Conservation (phyloP, 1,284 basidiomycete species). For the Rhodotorula sp. region DNA sequence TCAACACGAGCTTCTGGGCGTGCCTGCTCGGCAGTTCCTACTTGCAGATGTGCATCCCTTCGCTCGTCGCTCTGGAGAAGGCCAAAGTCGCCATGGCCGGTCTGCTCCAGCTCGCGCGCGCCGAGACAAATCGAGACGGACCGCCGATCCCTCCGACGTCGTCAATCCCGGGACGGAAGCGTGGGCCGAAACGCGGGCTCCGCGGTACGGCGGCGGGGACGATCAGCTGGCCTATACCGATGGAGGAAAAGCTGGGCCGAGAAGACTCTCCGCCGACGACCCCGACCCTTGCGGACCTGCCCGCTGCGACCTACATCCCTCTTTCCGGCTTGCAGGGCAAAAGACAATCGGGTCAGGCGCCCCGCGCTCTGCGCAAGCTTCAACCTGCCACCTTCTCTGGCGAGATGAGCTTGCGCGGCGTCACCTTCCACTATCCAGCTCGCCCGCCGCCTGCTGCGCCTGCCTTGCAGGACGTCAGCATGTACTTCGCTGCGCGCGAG, state of each 20-base stretch:
- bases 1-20: conserved; percentile 97
- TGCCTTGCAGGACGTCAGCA: conserved; percentile 63
- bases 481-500: conserved; percentile 78
- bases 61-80: conserved; percentile 72
- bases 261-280: conserved; percentile 16
- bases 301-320: conserved; percentile 26
- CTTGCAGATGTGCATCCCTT: conserved; percentile 79
- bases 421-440: conserved; percentile 84
- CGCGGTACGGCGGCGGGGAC: background rate
- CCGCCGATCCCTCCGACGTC: background rate
- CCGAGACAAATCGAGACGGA: background rate
- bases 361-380: conserved; percentile 42
- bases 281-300: conserved; percentile 10
- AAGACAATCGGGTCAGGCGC: background rate
- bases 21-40: conserved; percentile 83
- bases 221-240: conserved; percentile 2
- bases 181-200: background rate
- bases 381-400: conserved; percentile 54
- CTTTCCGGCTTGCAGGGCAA: conserved; percentile 14
- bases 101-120: conserved; percentile 49
- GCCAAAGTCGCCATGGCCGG: conserved; percentile 81
- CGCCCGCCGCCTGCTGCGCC: conserved; percentile 55
- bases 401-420: conserved; percentile 70
- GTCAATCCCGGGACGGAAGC: too few relatives aligned
- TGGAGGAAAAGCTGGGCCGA: background rate